phyloP scores from a whole-genome alignment of 2,329 filamentous ascomycete genomes.

The Phyllosticta citrichinensis region DNA sequence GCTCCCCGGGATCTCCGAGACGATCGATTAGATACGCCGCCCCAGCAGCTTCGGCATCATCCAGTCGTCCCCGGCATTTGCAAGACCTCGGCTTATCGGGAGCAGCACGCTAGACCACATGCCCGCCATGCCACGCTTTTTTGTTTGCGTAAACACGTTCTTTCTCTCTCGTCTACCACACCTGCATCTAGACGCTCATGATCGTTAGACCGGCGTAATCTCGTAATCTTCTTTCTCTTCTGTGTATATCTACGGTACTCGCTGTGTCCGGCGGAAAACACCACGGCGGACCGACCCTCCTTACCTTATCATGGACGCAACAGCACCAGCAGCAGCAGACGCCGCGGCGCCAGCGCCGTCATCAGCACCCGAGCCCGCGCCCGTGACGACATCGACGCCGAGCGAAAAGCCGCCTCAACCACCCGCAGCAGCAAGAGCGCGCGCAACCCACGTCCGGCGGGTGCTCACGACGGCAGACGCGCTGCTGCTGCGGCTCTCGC shows the following conservation, averaged over 20 bases:
- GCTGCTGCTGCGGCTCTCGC: slow-evolving; percentile 23
- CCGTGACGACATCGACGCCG: background rate
- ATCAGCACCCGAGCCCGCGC: background rate
- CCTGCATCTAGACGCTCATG: background rate
- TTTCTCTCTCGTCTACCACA: background rate
- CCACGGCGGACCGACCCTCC: background rate
- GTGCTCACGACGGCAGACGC: slow-evolving; percentile 18
- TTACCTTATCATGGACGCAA: background rate
- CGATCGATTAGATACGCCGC: background rate
- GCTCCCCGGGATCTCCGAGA: background rate
- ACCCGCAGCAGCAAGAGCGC: background rate
- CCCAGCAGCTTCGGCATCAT: background rate
- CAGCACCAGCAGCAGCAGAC: background rate
- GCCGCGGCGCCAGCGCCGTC: background rate
- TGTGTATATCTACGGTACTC: background rate
- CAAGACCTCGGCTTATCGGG: background rate
- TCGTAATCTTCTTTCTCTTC: background rate
- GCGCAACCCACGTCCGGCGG: background rate
- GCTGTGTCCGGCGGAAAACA: background rate
- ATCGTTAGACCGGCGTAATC: background rate
- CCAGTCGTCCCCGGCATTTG: background rate
- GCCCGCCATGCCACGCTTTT: background rate
- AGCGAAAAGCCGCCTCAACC: background rate
- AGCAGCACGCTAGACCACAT: background rate
- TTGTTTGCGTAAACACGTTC: background rate